Base-by-base conservation (phyloP, 768 basidiomycete genomes). In the Suillus tomentosus region DNA sequence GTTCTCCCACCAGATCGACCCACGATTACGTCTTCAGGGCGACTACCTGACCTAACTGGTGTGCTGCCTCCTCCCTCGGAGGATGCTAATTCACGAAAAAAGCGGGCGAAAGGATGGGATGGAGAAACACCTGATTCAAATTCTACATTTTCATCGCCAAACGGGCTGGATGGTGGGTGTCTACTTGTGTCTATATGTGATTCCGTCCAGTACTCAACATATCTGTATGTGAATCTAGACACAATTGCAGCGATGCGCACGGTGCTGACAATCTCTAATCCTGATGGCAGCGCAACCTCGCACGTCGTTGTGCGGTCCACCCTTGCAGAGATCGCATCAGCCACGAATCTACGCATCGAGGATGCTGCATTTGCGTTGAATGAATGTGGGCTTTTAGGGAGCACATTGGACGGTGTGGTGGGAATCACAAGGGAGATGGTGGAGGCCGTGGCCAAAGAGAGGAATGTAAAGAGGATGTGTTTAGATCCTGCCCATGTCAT, bases 281-380 rank as follows among this genome's bases (percentile, higher is more conserved):
- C 79, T 4, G 88, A 92, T 65, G 92, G 92, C 9, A 86, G 88
- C 64, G 88, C 89, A 6, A 85, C 84, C 42, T 86, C 86, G 7
- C 88, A 94, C 66, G 82, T 91, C 63, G 79, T 84, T 48, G 82
- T 91, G 34, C 78, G 77, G 24, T 93, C 91, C 73, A 88, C 89
- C 22, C 82, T 98, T n/a, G 80, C 79, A 10, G 88, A 92, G 42
- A 86, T 98, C 63, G 89, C 94, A 2, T 79, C 81, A 19, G 91
- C 89, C 36, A 93, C 93, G 55, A 89, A 92, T 75, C 79, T 99
- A 61, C 85, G 92, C 1, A 74, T 88, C 0, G 94, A 97, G 62
- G 96, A 99, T 73, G 86, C 89, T 0, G 90, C 94, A 0, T 95
- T 94, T 76, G 94, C 95, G 3, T 75, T 99, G 68, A 89, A 91